phyloP scores from a whole-genome alignment of 1,284 basidiomycete species.

The Phenoliferia sp. region DNA sequence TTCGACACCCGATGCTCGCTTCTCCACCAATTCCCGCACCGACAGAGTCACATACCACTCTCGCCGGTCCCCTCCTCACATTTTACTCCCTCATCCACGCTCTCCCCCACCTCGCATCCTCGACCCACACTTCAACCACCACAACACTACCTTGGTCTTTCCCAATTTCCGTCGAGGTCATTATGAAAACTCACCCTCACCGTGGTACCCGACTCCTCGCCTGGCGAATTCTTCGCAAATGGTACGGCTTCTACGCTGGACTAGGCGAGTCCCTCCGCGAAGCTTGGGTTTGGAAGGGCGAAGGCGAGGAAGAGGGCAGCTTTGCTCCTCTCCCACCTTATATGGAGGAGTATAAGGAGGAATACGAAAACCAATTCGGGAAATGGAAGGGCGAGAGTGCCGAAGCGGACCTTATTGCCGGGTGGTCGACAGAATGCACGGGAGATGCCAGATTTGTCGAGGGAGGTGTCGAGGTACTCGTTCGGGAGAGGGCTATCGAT shows the following conservation, averaged over 20 bases:
- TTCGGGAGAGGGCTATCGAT: slow-evolving; percentile 16
- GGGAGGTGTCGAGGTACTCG: slow-evolving; percentile 27
- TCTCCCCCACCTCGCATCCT: slow-evolving; percentile 21
- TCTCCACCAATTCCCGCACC: slow-evolving; percentile 12
- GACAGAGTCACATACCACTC: slow-evolving; percentile 5
- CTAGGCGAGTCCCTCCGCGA: slow-evolving; percentile 27
- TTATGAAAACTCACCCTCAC: slow-evolving; percentile 32
- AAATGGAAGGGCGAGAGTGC: slow-evolving; percentile 8
- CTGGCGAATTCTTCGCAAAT: slow-evolving; percentile 30
- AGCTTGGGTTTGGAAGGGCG: slow-evolving; percentile 27
- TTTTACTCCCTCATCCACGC: slow-evolving; percentile 21
- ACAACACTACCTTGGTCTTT: slow-evolving; percentile 24
- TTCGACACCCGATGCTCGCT: slow-evolving; percentile 21
- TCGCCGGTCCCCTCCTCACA: slow-evolving; percentile 16
- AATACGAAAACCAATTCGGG: slow-evolving; percentile 17
- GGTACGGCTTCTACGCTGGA: slow-evolving; percentile 31
- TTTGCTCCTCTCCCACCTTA: slow-evolving; percentile 21
- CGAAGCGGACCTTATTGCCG: slow-evolving; percentile 14
- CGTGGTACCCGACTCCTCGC: slow-evolving; percentile 32
- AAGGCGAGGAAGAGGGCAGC: not conserved
- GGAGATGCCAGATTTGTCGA: slow-evolving; percentile 18
- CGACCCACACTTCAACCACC: slow-evolving; percentile 8
- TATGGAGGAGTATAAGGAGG: slow-evolving; percentile 13
- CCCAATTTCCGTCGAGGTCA: slow-evolving; percentile 17
- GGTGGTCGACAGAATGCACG: not conserved